Evolutionary conservation across 2,329 filamentous ascomycete species (phyloP).

Genomic region (Orbilia brochopaga): DNA sequence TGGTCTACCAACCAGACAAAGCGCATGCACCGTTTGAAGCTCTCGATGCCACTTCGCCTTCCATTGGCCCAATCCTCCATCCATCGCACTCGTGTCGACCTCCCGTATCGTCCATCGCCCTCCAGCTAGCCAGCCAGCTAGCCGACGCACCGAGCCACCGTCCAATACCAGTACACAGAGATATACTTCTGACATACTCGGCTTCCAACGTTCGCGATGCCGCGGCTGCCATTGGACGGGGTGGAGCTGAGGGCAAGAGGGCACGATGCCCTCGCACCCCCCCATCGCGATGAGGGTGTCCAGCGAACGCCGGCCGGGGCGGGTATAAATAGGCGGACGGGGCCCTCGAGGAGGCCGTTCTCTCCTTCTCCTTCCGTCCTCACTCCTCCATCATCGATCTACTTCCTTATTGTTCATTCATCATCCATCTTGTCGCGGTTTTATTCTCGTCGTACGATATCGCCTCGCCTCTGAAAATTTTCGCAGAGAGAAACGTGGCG

Average conservation of each 20-base stretch:
- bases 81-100: slow-evolving; percentile 39
- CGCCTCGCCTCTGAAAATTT: too few relatives aligned
- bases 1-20: slow-evolving; percentile 41
- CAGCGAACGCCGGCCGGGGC: slow-evolving; percentile 16
- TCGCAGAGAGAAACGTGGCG: slow-evolving; percentile 3
- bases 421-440: not conserved
- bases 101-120: slow-evolving; percentile 23
- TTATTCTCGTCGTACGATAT: not conserved
- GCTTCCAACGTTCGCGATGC: slow-evolving; percentile 6
- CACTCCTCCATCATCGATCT: not conserved
- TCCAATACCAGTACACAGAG: too few relatives aligned
- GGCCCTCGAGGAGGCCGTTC: slow-evolving; percentile 14
- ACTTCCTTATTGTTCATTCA: not conserved
- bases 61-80: slow-evolving; percentile 23
- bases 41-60: slow-evolving; percentile 14
- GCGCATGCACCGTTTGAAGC: slow-evolving; percentile 47
- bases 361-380: slow-evolving; percentile 18
- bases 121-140: slow-evolving; percentile 15
- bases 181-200: too few relatives aligned
- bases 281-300: slow-evolving; percentile 28
- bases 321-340: slow-evolving; percentile 50
- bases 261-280: not conserved
- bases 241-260: slow-evolving; percentile 12
- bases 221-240: not conserved
- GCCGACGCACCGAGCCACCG: slow-evolving; percentile 19